A percentile compares a stretch with the other conserved stretches of the same genome.
Evolutionary conservation across 1,284 basidiomycete species (phyloP).

Genomic region (Tylopilus sp.): DNA sequence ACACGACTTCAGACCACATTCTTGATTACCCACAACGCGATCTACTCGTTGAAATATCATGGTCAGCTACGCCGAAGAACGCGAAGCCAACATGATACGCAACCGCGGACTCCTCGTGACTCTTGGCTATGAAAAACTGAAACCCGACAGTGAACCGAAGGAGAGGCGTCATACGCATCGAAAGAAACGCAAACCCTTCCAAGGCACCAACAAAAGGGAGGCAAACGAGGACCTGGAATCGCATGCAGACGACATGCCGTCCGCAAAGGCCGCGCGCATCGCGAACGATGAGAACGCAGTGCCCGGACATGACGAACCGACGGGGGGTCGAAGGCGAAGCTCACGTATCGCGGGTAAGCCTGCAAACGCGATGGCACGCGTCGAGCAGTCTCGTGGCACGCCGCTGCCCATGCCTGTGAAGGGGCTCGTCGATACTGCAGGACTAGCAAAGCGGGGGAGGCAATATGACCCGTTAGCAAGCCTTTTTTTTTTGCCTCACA

Average conservation of each 20-base stretch:
- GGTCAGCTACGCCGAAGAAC: conserved; percentile 44
- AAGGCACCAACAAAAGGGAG: conserved; percentile 17
- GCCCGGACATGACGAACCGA: background rate
- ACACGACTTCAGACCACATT: background rate
- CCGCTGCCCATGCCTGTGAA: conserved; percentile 37
- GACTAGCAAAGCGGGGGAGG: conserved; percentile 41
- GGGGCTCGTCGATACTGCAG: conserved; percentile 34
- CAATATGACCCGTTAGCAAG: conserved; percentile 60
- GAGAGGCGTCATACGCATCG: conserved; percentile 31
- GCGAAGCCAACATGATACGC: conserved; percentile 46
- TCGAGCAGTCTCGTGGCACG: conserved; percentile 31
- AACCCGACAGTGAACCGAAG: conserved; percentile 45
- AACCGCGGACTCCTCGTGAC: conserved; percentile 44
- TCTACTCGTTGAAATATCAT: conserved; percentile 2
- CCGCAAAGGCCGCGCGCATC: conserved; percentile 31
- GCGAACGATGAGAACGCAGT: conserved; percentile 28
- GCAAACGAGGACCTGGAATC: conserved; percentile 7
- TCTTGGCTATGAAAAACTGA: conserved; percentile 42
- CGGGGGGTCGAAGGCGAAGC: conserved; percentile 51
- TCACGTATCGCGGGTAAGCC: conserved; percentile 56
- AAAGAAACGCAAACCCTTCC: conserved; percentile 7
- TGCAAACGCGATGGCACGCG: conserved; percentile 45
- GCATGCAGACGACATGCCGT: conserved; percentile 9
- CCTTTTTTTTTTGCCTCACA: background rate
- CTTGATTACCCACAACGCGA: background rate